These are phyloP conservation scores for Sphaerostilbella broomeana DNA, from an alignment of 2,329 filamentous ascomycete species.

Conservation along the genomic window DNA sequence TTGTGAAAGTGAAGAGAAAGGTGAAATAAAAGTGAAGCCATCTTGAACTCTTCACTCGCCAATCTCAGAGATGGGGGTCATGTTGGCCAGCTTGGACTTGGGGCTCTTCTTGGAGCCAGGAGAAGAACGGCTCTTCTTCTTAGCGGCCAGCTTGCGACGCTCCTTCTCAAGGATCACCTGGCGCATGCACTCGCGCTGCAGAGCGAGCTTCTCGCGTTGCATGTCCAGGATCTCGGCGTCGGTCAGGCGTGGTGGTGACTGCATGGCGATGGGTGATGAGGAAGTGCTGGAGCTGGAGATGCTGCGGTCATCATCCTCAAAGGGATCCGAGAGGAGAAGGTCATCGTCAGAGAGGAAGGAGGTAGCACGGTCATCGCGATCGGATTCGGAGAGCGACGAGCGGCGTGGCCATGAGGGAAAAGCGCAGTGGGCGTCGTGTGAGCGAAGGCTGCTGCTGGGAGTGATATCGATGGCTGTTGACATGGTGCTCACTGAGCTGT, in stretches of 20 bases:
- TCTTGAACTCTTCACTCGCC: conserved; percentile 12
- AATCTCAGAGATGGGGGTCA: conserved; percentile 50
- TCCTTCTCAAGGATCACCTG: conserved; percentile 50
- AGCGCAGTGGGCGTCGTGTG: conserved; percentile 42
- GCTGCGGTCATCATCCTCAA: conserved; percentile 45
- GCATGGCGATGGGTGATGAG: conserved; percentile 26
- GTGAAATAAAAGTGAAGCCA: not conserved
- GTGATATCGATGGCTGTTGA: conserved; percentile 42
- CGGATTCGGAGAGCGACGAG: conserved; percentile 41
- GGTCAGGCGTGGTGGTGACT: conserved; percentile 31
- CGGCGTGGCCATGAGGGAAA: conserved; percentile 55
- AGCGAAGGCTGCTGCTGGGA: conserved; percentile 31
- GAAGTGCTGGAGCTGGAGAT: conserved; percentile 40
- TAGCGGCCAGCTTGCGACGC: conserved; percentile 37
- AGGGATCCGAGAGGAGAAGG: conserved; percentile 46
- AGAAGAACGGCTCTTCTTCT: conserved; percentile 30
- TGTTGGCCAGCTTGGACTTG: conserved; percentile 42
- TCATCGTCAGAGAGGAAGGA: conserved; percentile 60
- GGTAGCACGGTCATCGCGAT: conserved; percentile 39
- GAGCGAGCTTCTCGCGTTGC: conserved; percentile 43
- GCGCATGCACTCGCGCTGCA: conserved; percentile 47
- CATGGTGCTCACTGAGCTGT: conserved; percentile 41
- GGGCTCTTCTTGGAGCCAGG: conserved; percentile 43
- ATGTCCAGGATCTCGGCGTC: conserved; percentile 44
- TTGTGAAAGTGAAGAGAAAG: not conserved